Percentiles rank a stretch among this genome's conserved stretches.
Conservation (phyloP, 192 early-diverging fungal genomes). For the Diversispora epigaea region DNA sequence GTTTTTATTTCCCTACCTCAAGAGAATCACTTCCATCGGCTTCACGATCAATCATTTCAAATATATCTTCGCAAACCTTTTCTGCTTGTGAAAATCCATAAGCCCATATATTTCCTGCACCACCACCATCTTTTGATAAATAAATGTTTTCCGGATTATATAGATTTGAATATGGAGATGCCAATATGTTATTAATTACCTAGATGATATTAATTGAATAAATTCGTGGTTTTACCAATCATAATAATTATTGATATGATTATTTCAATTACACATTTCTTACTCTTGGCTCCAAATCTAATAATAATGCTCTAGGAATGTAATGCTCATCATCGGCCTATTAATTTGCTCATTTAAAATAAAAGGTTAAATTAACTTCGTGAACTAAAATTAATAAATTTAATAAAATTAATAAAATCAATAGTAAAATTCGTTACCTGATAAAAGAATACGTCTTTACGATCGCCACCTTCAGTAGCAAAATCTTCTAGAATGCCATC, state of each 20-base stretch:
- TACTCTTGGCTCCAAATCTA: constrained; percentile 94
- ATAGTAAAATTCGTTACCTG: constrained; percentile 55
- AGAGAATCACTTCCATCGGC: constrained; percentile 93
- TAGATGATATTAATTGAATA: constrained; percentile 27
- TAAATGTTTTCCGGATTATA: constrained; percentile 98
- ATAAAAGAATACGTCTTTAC: constrained; percentile 99
- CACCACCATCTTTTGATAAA: constrained; percentile 88
- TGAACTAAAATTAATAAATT: neutral
- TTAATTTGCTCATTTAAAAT: neutral
- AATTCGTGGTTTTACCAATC: neutral
- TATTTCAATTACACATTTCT: neutral
- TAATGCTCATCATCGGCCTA: constrained; percentile 99
- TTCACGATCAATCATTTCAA: constrained; percentile 97
- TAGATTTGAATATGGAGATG: constrained; percentile 84
- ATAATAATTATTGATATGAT: neutral
- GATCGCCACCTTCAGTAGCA: constrained; percentile 83
- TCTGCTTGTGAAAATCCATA: constrained; percentile 88
- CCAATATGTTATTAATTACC: constrained; percentile 89
- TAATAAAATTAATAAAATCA: neutral
- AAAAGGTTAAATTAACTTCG: neutral
- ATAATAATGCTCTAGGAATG: constrained; percentile 87
- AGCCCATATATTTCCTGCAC: constrained; percentile 98
- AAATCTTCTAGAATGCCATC: constrained; percentile 92
- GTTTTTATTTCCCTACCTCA: constrained; percentile 54
- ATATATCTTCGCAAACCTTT: constrained; percentile 82